Evolutionary conservation across 805 yeast species (phyloP), one percentile per base, ranked within the genome.

Genomic region (Cephaloascus fragrans): DNA sequence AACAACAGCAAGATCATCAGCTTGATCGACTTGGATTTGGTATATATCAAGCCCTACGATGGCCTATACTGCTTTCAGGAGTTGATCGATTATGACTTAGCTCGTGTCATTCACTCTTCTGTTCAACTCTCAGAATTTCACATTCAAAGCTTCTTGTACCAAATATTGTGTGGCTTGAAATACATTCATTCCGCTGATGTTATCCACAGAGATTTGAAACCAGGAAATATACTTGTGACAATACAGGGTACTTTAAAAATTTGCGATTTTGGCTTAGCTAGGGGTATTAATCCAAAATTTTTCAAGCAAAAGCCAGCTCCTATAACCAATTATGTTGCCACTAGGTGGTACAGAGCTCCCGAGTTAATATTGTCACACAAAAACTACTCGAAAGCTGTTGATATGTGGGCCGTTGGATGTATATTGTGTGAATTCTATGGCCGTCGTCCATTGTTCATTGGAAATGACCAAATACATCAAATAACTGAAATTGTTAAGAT

Each of bases 271-370:
- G 97, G 97, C 0, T 64, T 89, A 28, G 95, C 97, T 1, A 66
- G 97, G 52, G 94, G 95, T 1, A 67, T 86, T 10, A 59, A 51
- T 49, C 62, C 54, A 8, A 44, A 41, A 17, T 53, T 37, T 36
- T 45, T 57, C 43, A 60, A 56, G 37, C 56, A 64, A 14, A 61
- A 55, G 31, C 44, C 62, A 3, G 51, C 62, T 23, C 67, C 73
- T 14, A 83, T 84, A 19, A 84, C 95, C 9, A 80, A 77, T 48
- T 89, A 89, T 53, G 96, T 89, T 18, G 96, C 96, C 0, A 89
- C 97, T 0, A 63, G 97, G 41, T 89, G 96, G 96, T 89, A 89
- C 52, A 67, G 97, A 35, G 96, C 97, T 0, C 97, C 97, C 0
- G 97, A 89, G 51, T 66, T 89, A 36, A 74, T 89, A 34, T 57